Evolutionary conservation across 768 basidiomycete genomes (phyloP).

Genomic region (Mycena amicta): DNA sequence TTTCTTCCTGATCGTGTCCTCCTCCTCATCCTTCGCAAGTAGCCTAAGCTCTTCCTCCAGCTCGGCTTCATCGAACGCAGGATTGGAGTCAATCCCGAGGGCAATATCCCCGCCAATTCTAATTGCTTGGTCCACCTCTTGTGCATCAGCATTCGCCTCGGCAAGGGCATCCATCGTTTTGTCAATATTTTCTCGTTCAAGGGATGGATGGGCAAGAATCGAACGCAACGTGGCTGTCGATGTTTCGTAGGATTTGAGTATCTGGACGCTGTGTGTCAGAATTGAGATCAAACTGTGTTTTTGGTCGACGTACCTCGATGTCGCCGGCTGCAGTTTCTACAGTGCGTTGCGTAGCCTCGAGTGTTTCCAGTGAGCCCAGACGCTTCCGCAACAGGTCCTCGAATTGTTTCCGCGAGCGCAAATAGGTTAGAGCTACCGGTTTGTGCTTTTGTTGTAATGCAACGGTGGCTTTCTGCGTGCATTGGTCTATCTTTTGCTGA

Average conservation of each 20-base stretch:
- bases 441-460: slow-evolving; percentile 75
- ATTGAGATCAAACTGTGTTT: too few species aligned
- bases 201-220: slow-evolving; percentile 77
- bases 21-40: slow-evolving; percentile 39
- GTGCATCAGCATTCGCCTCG: slow-evolving; percentile 78
- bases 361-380: slow-evolving; percentile 67
- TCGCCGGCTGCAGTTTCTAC: slow-evolving; percentile 92
- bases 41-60: slow-evolving; percentile 68
- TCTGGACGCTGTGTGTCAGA: too few species aligned
- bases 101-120: slow-evolving; percentile 66
- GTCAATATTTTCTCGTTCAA: slow-evolving; percentile 79
- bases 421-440: slow-evolving; percentile 68
- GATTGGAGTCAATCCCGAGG: slow-evolving; percentile 46
- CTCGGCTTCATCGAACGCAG: slow-evolving; percentile 45
- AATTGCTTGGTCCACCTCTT: slow-evolving; percentile 81
- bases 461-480: slow-evolving; percentile 61
- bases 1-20: slow-evolving; percentile 5
- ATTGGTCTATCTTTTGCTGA: slow-evolving; percentile 75
- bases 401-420: slow-evolving; percentile 81
- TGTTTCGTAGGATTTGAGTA: slow-evolving; percentile 83
- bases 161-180: slow-evolving; percentile 87
- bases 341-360: slow-evolving; percentile 74
- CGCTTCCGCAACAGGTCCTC: slow-evolving; percentile 80
- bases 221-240: slow-evolving; percentile 77
- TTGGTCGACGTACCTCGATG: slow-evolving; percentile 77